Evolutionary conservation across 306 rosid genomes (phyloP), one percentile per base, ranked within the genome.

Genomic region (Alnus glutinosa): DNA sequence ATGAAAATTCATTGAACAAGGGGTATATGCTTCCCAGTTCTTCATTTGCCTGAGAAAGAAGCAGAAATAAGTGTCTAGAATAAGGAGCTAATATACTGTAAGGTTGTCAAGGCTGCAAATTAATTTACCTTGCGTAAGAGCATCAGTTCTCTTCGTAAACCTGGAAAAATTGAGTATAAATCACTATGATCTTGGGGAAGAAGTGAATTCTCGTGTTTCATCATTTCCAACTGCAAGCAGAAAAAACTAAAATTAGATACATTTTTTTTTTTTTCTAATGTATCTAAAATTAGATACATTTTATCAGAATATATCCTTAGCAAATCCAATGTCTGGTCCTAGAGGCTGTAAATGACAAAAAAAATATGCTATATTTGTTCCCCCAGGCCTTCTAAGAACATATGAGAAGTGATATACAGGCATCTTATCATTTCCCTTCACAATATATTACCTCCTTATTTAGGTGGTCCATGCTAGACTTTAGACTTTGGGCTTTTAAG

Each of bases 11-110:
- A 18, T 87, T 88, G 81, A 90, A 93, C 70, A 78, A 81, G 32
- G 99, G 99, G 84, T 89, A 93, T 82, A 76, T 82, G 78, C 87
- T 87, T 70, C 89, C 94, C 77, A 96, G 78, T 84, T 91, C 96
- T 88, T 90, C 91, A 83, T 96, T 96, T 82, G 91, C 97, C 98
- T 96, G 80, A 71, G 70, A 42, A 80, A 77, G 79, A 74, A 28
- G 55, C 70, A 69, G 46, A 58, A 73, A 72, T 55, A 79, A 48
- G 78, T 82, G 64, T 37, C 69, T 47, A 80, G 79, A 55, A 52
- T 23, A n/a, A 44, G 46, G 62, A 18, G 51, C 23, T 13, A 37
- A 23, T 13, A 18, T 36, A 54, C 62, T 77, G 28, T 54, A 74
- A 52, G 73, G 55, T 55, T 57, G 49, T 55, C 76, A 61, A 73